Evolutionary conservation across 805 yeast species (phyloP), one percentile per base, ranked within the genome.

Genomic region (Yarrowia bubula): DNA sequence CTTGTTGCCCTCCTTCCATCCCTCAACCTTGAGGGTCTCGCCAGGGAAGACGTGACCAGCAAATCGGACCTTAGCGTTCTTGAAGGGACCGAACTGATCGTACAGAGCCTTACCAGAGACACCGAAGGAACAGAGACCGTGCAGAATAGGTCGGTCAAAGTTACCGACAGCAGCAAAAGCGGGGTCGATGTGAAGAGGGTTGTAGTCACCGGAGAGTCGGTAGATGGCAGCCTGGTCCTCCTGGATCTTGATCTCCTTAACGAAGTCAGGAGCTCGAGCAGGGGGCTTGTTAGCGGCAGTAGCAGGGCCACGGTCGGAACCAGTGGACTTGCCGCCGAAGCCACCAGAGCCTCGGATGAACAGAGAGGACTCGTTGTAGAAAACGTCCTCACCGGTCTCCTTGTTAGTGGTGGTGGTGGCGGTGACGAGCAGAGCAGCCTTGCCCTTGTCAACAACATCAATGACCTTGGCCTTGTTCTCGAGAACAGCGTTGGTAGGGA

Each of bases 121-220:
- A 67, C 99, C 99, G 75, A 90, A 85, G 17, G 90, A 83, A 72
- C 96, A 89, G 77, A 93, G 83, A 47, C 99, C 99, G 78, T 93
- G 99, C 69, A 93, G 82, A 70, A 93, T 93, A 57, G 99, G 99
- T 65, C 80, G 78, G 57, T 85, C 86, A 75, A 93, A 93, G 67
- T 88, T 88, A 55, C 93, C 98, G 66, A 89, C 89, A 68, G 86
- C 84, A 14, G 98, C 98, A 77, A 92, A 88, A 35, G 75, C 80
- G 17, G 98, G 98, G 78, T 93, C 98, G 74, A 93, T 87, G 79
- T 92, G 99, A 71, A 93, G 83, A 67, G 99, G 99, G 77, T 93
- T 93, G 76, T 86, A 87, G 80, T 93, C 99, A 64, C 97, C 98
- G 67, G 93, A 87, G 67, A 93, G 80, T 75, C 99, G 85, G 80